phyloP scores from a whole-genome alignment of 352 stramenopile species.

The Pythium grandisporangium region DNA sequence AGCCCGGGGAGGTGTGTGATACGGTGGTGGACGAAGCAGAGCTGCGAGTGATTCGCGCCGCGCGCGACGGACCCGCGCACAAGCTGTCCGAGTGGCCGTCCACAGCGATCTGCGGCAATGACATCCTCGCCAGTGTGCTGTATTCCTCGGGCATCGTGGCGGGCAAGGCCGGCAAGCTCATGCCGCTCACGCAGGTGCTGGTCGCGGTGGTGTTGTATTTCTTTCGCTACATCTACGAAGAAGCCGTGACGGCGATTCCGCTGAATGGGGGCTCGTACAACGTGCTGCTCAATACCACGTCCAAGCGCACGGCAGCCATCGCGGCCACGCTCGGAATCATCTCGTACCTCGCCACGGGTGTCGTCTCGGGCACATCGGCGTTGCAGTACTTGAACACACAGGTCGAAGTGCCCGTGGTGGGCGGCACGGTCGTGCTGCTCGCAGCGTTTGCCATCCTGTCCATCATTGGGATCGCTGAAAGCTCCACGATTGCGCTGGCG shows the following conservation, averaged over 20 bases:
- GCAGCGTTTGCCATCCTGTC: slow-evolving; percentile 66
- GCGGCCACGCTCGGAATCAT: slow-evolving; percentile 76
- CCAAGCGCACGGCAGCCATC: slow-evolving; percentile 64
- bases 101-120: slow-evolving; percentile 82
- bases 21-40: slow-evolving; percentile 13
- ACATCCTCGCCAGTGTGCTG: slow-evolving; percentile 73
- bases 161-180: slow-evolving; percentile 52
- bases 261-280: slow-evolving; percentile 86
- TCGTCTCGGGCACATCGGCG: slow-evolving; percentile 28
- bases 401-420: slow-evolving; percentile 14
- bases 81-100: slow-evolving; percentile 55
- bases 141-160: slow-evolving; percentile 40
- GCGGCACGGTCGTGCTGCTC: slow-evolving; percentile 27
- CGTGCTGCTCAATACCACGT: slow-evolving; percentile 80
- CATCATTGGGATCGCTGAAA: slow-evolving; percentile 70
- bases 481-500: slow-evolving; percentile 44
- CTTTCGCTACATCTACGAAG: slow-evolving; percentile 71
- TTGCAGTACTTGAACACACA: slow-evolving; percentile 28
- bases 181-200: slow-evolving; percentile 55
- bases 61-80: slow-evolving; percentile 16
- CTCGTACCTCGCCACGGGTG: slow-evolving; percentile 77
- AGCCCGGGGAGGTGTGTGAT: slow-evolving; percentile 8
- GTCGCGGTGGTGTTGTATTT: slow-evolving; percentile 43
- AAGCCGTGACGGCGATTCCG: slow-evolving; percentile 75
- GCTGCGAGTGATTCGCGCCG: slow-evolving; percentile 14